Evolutionary conservation across 2,329 filamentous ascomycete genomes (phyloP).

Genomic region (Torrubiellomyces zombiae): DNA sequence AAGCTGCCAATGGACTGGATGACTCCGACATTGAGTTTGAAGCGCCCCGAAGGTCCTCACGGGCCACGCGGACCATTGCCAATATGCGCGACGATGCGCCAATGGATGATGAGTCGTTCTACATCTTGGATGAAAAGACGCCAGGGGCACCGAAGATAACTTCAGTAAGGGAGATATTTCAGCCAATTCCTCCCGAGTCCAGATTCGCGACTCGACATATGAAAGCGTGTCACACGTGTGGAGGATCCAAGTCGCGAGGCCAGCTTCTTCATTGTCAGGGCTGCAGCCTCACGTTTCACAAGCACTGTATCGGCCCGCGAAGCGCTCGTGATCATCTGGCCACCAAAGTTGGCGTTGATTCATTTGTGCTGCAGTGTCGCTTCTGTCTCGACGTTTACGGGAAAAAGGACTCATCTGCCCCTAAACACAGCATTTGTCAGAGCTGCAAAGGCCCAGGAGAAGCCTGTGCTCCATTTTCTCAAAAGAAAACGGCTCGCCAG

Average conservation of each 20-base stretch:
- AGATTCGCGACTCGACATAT: conserved; percentile 57
- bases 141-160: conserved; percentile 34
- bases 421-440: conserved; percentile 56
- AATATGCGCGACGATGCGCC: conserved; percentile 35
- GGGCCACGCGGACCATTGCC: conserved; percentile 24
- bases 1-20: conserved; percentile 12
- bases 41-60: conserved; percentile 28
- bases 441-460: conserved; percentile 47
- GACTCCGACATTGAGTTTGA: conserved; percentile 38
- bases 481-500: conserved; percentile 55
- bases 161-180: conserved; percentile 60
- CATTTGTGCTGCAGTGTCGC: conserved; percentile 81
- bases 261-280: conserved; percentile 78
- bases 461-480: conserved; percentile 60
- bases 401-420: conserved; percentile 53
- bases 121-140: conserved; percentile 28
- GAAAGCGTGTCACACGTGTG: conserved; percentile 56
- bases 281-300: conserved; percentile 72
- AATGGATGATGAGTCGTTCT: conserved; percentile 42
- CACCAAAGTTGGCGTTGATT: conserved; percentile 61
- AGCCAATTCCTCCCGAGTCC: conserved; percentile 39
- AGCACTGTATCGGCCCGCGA: conserved; percentile 61
- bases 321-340: conserved; percentile 67
- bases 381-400: conserved; percentile 56
- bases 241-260: conserved; percentile 30